These are phyloP conservation scores for Xerophyta viscosa DNA, from an alignment of 106 monocot genomes.

Conservation along the genomic window DNA sequence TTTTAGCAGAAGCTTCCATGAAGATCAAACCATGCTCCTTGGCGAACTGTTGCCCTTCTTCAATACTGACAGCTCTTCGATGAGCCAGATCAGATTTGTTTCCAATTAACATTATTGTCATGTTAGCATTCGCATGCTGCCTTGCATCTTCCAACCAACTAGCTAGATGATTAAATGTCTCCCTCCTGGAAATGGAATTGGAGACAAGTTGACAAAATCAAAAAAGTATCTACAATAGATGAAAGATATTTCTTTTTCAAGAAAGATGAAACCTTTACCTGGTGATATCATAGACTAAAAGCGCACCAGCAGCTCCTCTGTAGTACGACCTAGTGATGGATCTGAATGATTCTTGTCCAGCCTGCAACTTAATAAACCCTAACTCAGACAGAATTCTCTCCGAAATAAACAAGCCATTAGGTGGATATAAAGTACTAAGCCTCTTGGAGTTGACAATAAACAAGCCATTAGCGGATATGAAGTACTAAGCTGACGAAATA, in stretches of 20 bases:
- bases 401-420: too few relatives aligned
- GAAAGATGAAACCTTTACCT: slow-evolving; percentile 52
- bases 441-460: not conserved
- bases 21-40: slow-evolving; percentile 58
- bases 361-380: too few relatives aligned
- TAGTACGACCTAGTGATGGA: slow-evolving; percentile 88
- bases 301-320: slow-evolving; percentile 82
- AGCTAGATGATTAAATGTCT: slow-evolving; percentile 77
- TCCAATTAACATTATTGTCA: slow-evolving; percentile 73
- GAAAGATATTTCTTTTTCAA: too few relatives aligned
- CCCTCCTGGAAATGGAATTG: slow-evolving; percentile 37
- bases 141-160: slow-evolving; percentile 83
- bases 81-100: slow-evolving; percentile 70
- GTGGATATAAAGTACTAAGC: slow-evolving; percentile 1
- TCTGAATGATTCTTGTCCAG: slow-evolving; percentile 80
- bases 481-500: too few relatives aligned
- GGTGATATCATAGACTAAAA: slow-evolving; percentile 77
- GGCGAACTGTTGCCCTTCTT: slow-evolving; percentile 61
- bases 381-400: too few relatives aligned
- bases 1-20: slow-evolving; percentile 58
- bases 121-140: slow-evolving; percentile 70
- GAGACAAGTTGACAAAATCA: too few relatives aligned
- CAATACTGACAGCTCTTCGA: slow-evolving; percentile 61
- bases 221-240: too few relatives aligned
- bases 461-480: not conserved